Percentiles rank a stretch among this genome's conserved stretches.
Evolutionary conservation across 176 grass and related monocot genomes (phyloP).

Genomic region (Tillandsia leiboldiana): DNA sequence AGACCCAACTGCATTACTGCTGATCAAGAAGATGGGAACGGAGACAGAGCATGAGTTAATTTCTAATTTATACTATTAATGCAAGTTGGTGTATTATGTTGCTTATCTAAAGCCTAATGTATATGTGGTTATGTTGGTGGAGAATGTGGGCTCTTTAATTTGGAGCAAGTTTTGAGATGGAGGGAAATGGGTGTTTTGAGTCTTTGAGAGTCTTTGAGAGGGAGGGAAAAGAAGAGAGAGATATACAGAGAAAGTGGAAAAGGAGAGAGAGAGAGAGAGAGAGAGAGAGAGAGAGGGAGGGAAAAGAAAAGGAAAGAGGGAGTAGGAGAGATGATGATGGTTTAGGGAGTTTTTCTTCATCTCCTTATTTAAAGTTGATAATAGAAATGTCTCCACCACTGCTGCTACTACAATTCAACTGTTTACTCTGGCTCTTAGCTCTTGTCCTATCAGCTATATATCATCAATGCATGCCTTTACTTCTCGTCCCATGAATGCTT

Average conservation of each 20-base stretch:
- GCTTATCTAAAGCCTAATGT: too few species aligned
- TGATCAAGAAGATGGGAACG: not conserved
- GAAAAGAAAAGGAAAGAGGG: not conserved
- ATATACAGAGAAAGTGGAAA: not conserved
- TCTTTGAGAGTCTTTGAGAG: constrained; percentile 1
- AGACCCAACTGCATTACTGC: not conserved
- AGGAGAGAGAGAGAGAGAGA: not conserved
- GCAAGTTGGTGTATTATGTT: constrained; percentile 12
- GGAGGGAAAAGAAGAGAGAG: too few species aligned
- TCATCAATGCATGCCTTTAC: not conserved
- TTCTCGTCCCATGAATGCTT: not conserved
- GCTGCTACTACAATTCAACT: not conserved
- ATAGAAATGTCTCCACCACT: not conserved
- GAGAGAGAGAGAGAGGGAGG: too few species aligned
- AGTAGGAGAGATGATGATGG: too few species aligned
- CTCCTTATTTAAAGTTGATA: not conserved
- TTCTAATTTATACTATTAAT: constrained; percentile 12
- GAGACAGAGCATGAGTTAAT: not conserved
- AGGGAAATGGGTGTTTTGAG: not conserved
- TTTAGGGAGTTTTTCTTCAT: not conserved
- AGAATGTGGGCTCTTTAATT: too few species aligned
- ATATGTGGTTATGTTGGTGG: too few species aligned
- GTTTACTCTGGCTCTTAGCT: not conserved
- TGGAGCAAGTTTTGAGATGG: too few species aligned
- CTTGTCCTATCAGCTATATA: not conserved